Base-by-base conservation (phyloP, 1,139 yeast species). In the Geotrichum phurueaensis region DNA sequence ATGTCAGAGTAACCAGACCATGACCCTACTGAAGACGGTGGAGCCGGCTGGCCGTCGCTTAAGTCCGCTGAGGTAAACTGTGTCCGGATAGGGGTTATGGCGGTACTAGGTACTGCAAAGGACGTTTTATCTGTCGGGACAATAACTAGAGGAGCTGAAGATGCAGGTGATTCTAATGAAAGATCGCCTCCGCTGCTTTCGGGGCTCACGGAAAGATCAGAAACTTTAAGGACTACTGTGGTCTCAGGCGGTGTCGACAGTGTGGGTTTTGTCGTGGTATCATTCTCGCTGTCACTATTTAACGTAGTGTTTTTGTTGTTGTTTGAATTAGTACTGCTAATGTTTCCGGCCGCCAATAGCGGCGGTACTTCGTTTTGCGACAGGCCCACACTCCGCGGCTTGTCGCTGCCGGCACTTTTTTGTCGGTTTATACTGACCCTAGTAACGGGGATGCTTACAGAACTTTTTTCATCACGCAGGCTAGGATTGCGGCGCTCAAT, bases 401-500 rank as follows among this genome's bases (percentile, higher is more conserved):
- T 39, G 45, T 39, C 45, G 15, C 20, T n/a, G 18, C 45, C 15
- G n/a, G 6, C 3, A 6, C 45, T 39, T 15, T 39, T 25, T 25
- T 25, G 29, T 25, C 29, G 18, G 45, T 15, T n/a, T 39, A 15
- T 2, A 15, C n/a, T 5, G 15, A 4, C n/a, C 1, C 18, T 39
- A 39, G 2, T n/a, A 13, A n/a, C n/a, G 4, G 45, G 6, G 12
- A 39, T 39, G 45, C 45, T 39, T 3, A n/a, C 45, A 2, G 45
- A 15, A 15, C n/a, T 15, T 2, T 39, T 2, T 2, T 13, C 45
- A 15, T 39, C 18, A 15, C 45, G 51, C 23, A 54, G 45, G 48
- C 49, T 56, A 48, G 57, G 58, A 52, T 51, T 53, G 68, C 99
- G 79, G 69, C 97, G 82, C 69, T 87, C 91, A 57, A 92, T 88